phyloP scores from a whole-genome alignment of 345 rosid species.

The Aquilaria yunnanensis region DNA sequence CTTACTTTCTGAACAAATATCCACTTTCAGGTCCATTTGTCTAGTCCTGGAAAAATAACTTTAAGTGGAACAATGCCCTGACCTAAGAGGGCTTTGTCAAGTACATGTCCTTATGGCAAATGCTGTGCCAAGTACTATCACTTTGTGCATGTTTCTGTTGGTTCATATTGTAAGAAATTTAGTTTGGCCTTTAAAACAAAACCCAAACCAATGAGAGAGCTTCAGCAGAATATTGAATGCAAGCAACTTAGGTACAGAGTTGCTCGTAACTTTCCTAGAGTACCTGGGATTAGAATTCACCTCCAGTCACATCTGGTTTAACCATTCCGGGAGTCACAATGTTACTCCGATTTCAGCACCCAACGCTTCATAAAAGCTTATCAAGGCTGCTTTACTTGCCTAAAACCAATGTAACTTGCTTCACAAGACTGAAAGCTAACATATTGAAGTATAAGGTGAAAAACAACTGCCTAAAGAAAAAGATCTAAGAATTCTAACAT shows the following conservation, averaged over 20 bases:
- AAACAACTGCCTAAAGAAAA: too few species aligned
- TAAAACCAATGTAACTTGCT: conserved; percentile 1
- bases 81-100: conserved; percentile 42
- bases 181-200: neutral
- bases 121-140: conserved; percentile 29
- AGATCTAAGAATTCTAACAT: conserved; percentile 16
- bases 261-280: neutral
- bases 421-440: neutral
- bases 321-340: conserved; percentile 40
- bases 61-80: conserved; percentile 7
- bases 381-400: conserved; percentile 51
- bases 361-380: conserved; percentile 39
- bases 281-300: conserved; percentile 7
- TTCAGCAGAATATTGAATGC: neutral
- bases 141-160: conserved; percentile 30
- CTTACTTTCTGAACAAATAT: too few species aligned
- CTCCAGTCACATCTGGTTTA: conserved; percentile 20
- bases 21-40: neutral
- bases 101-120: conserved; percentile 41
- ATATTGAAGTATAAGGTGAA: neutral
- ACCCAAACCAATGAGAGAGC: neutral
- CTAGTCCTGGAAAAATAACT: conserved; percentile 19
- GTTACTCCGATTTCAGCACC: conserved; percentile 34
- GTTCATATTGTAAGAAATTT: neutral
- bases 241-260: neutral